Conservation (phyloP, 2,329 filamentous ascomycete species). For the Hymenoscyphus occultus region DNA sequence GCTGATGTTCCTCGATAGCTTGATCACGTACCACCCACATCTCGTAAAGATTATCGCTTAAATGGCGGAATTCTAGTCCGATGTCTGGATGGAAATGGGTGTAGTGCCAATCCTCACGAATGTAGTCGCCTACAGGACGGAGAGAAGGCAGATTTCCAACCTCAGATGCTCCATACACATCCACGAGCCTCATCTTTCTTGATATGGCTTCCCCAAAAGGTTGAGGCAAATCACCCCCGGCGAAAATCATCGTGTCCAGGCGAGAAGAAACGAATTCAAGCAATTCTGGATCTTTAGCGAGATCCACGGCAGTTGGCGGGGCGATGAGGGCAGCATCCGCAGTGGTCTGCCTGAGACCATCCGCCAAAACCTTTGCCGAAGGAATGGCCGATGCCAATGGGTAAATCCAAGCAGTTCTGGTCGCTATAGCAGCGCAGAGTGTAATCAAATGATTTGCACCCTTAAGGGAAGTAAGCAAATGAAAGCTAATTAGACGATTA, state of each 20-base stretch:
- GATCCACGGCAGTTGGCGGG: conserved; percentile 10
- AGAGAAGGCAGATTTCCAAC: neutral
- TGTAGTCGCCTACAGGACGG: neutral
- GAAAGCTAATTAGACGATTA: neutral
- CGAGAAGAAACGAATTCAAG: conserved; percentile 7
- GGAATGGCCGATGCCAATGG: conserved; percentile 8
- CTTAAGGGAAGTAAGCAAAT: neutral
- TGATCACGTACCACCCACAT: conserved; percentile 27
- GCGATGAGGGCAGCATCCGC: conserved; percentile 8
- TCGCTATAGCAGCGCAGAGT: conserved; percentile 4
- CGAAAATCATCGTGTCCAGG: conserved; percentile 1
- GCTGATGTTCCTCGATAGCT: conserved; percentile 25
- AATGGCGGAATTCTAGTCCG: conserved; percentile 14
- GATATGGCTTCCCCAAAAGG: conserved; percentile 10
- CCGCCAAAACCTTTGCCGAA: conserved; percentile 6
- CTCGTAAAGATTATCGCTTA: conserved; percentile 25
- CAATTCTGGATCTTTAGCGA: conserved; percentile 2
- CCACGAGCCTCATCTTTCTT: conserved; percentile 5
- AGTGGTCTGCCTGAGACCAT: conserved; percentile 8
- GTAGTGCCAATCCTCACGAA: conserved; percentile 18
- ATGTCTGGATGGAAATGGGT: conserved; percentile 11
- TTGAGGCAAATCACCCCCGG: conserved; percentile 15
- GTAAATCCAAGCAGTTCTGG: conserved; percentile 7
- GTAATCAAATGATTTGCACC: neutral
- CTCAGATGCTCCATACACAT: conserved; percentile 11